A percentile compares a stretch with the other conserved stretches of the same genome.
phyloP scores from a whole-genome alignment of 2,329 filamentous ascomycete genomes.

The Paraphaeosphaeria minitans region DNA sequence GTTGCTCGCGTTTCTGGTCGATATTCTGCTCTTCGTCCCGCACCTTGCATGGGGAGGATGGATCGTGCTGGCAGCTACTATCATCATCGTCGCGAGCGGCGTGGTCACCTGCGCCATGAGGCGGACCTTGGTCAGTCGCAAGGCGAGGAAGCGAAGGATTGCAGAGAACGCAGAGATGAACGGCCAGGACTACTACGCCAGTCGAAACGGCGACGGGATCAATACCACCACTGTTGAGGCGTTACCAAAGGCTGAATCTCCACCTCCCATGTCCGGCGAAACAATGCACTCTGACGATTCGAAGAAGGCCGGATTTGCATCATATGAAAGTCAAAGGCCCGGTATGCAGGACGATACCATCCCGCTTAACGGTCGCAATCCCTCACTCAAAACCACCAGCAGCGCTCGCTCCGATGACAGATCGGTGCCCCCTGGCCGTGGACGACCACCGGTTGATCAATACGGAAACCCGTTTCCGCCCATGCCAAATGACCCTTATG shows the following conservation, averaged over 20 bases:
- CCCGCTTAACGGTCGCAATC: constrained; percentile 70
- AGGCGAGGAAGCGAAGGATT: constrained; percentile 90
- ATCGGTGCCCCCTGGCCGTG: constrained; percentile 44
- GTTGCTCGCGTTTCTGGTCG: constrained; percentile 86
- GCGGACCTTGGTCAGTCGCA: constrained; percentile 85
- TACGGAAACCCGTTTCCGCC: constrained; percentile 65
- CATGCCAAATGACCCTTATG: constrained; percentile 53
- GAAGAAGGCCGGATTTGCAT: constrained; percentile 60
- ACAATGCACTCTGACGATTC: constrained; percentile 4
- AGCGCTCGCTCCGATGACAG: constrained; percentile 49
- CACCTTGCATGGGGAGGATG: constrained; percentile 94
- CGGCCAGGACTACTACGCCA: constrained; percentile 82
- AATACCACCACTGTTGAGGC: constrained; percentile 28
- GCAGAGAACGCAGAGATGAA: constrained; percentile 97
- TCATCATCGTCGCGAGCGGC: constrained; percentile 79
- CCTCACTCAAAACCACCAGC: constrained; percentile 62
- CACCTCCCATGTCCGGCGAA: constrained; percentile 53
- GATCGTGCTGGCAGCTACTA: constrained; percentile 86
- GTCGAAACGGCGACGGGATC: constrained; percentile 43
- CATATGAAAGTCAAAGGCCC: constrained; percentile 67
- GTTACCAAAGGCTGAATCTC: constrained; percentile 58
- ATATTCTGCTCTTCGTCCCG: constrained; percentile 92
- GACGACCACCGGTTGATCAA: constrained; percentile 60
- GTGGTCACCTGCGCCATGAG: constrained; percentile 95
- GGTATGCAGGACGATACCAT: constrained; percentile 70